Evolutionary conservation across 768 basidiomycete genomes (phyloP), one percentile per base, ranked within the genome.

Genomic region (Saitozyma podzolica): DNA sequence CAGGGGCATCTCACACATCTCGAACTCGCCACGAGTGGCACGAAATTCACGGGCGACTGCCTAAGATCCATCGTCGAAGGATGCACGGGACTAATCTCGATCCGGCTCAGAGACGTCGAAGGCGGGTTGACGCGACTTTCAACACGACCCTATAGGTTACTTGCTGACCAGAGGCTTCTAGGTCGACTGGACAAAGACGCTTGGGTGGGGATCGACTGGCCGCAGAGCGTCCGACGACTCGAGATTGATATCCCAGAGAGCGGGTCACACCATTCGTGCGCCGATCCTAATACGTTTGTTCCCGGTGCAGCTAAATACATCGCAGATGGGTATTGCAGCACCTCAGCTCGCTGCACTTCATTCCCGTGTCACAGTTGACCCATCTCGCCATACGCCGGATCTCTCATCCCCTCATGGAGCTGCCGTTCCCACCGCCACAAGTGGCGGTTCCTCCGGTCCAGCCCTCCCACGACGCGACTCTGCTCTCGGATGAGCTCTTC

Each of bases 251-350:
- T 63, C 45, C 13, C 29, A 6, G 66, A 68, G 16, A 40, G n/a
- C 42, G 19, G 56, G 5, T 37, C 42, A 8, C 59, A 61, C 19
- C 63, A 64, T 40, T 68, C 66, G 62, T 67, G 45, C 59, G 66
- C 54, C 9, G 7, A 4, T 50, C 37, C 6, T 40, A 17, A 29
- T 29, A 29, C 29, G 29, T 29, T 29, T 29, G 29, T 29, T 29
- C 29, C 29, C 2, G 29, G 29, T 29, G 29, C 9, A 50, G 7
- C 10, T 37, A 39, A 8, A 49, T 39, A 17, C 11, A 49, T 20
- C 9, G 50, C 45, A 69, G 67, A 11, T 69, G 68, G 68, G 48
- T 59, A 7, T 40, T 57, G 4, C 49, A 69, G n/a, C 68, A 69
- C 56, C 59, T 69, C 16, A 37, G 53, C 8, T 66, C 65, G 9